Conservation (phyloP, 768 basidiomycete genomes). For the Multifurca ochricompacta region DNA sequence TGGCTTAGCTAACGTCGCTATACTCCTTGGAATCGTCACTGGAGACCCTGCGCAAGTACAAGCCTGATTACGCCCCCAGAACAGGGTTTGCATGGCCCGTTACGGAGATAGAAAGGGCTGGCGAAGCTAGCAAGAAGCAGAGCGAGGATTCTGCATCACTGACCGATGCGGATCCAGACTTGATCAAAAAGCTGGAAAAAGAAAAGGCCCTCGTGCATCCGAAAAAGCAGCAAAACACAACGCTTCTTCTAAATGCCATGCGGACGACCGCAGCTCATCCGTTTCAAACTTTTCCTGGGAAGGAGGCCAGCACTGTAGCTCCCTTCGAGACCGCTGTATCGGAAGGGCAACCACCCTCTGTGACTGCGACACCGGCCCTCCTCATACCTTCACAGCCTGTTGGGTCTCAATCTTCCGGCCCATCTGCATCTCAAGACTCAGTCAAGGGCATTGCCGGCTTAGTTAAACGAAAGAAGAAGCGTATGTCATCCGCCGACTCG, state of each 20-base stretch:
- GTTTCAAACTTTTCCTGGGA: conserved; percentile 35
- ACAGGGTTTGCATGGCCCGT: conserved; percentile 85
- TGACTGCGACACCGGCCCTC: conserved; percentile 29
- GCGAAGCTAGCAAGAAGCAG: conserved; percentile 37
- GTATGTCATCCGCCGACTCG: conserved; percentile 34
- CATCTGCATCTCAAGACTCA: conserved; percentile 39
- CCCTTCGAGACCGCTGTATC: not conserved
- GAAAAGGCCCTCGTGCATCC: conserved; percentile 8
- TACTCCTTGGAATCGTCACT: conserved; percentile 71
- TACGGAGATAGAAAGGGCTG: conserved; percentile 38
- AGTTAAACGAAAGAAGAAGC: conserved; percentile 72
- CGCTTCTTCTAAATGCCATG: conserved; percentile 72
- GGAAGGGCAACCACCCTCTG: conserved; percentile 26
- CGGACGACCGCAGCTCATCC: conserved; percentile 68
- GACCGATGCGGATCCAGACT: conserved; percentile 13
- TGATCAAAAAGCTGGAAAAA: conserved; percentile 12
- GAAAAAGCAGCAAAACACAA: conserved; percentile 59
- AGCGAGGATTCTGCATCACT: conserved; percentile 15
- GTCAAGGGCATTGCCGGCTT: conserved; percentile 42
- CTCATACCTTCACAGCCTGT: conserved; percentile 23
- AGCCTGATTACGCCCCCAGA: conserved; percentile 78
- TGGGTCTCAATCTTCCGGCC: conserved; percentile 30
- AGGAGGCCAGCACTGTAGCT: conserved; percentile 31
- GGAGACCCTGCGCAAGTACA: conserved; percentile 59
- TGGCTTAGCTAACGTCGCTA: conserved; percentile 53